Percentiles rank a stretch among this genome's conserved stretches.
Conservation (phyloP, 2,329 filamentous ascomycete genomes). For the Tolypocladium tundrense region DNA sequence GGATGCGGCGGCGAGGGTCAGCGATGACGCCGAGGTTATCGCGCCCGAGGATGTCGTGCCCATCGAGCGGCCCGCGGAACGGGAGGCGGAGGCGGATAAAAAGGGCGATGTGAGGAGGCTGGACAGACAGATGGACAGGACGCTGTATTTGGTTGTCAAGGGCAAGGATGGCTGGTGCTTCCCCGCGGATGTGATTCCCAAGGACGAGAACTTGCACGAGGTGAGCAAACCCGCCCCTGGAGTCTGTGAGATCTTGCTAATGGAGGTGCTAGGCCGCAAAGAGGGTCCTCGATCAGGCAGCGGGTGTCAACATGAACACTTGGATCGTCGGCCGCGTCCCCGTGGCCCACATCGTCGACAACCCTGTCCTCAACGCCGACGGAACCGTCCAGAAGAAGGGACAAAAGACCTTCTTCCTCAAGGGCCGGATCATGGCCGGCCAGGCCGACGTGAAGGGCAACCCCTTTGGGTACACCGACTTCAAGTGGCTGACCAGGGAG, state of each 20-base stretch:
- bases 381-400: conserved; percentile 39
- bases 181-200: conserved; percentile 58
- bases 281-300: conserved; percentile 64
- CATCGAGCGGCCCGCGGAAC: conserved; percentile 59
- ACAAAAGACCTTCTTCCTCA: conserved; percentile 90
- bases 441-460: conserved; percentile 73
- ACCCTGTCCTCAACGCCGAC: conserved; percentile 36
- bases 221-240: conserved; percentile 40
- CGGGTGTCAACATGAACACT: conserved; percentile 94
- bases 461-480: conserved; percentile 64
- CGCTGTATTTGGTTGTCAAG: conserved; percentile 81
- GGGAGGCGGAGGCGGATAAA: conserved; percentile 69
- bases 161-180: conserved; percentile 71
- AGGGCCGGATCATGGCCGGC: conserved; percentile 93
- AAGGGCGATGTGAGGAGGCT: conserved; percentile 66
- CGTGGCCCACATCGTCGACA: conserved; percentile 63
- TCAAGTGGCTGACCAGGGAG: conserved; percentile 85
- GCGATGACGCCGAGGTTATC: conserved; percentile 50
- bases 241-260: not conserved
- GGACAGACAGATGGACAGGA: conserved; percentile 69
- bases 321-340: conserved; percentile 92
- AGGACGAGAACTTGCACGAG: conserved; percentile 69
- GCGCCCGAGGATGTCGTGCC: conserved; percentile 49
- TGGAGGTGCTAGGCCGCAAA: conserved; percentile 57
- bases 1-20: conserved; percentile 60